These are phyloP conservation scores for Furculomyces boomerangus DNA, from an alignment of 371 early-diverging fungal species.

Conservation along the genomic window DNA sequence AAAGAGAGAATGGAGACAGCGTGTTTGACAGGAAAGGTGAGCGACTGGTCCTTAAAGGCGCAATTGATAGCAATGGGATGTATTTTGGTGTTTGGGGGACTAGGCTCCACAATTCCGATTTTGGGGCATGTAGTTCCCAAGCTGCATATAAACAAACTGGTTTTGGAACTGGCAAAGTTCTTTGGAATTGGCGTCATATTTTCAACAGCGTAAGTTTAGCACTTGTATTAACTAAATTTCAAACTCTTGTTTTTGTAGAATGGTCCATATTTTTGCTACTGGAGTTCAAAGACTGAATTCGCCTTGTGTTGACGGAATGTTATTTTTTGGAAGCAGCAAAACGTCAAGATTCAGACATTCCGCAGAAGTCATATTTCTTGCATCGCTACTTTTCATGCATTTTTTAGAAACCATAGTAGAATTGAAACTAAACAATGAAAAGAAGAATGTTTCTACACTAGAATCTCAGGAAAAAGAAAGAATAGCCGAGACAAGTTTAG, in stretches of 20 bases:
- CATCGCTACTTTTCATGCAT: constrained; percentile 1
- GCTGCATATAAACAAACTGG: constrained; percentile 14
- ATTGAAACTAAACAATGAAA: not conserved
- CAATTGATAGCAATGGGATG: constrained; percentile 28
- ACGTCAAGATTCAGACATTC: not conserved
- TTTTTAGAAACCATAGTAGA: not conserved
- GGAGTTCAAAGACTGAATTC: not conserved
- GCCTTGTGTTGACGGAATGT: not conserved
- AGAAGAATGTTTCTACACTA: not conserved
- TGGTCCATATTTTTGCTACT: constrained; percentile 1
- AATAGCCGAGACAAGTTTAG: too few species aligned
- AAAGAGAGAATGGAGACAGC: too few species aligned
- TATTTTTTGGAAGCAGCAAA: not conserved
- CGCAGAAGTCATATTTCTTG: not conserved
- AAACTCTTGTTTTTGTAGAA: not conserved
- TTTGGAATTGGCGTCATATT: constrained; percentile 67
- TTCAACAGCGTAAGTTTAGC: constrained; percentile 30
- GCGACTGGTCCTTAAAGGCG: not conserved
- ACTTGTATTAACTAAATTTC: not conserved
- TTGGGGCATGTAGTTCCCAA: constrained; percentile 9
- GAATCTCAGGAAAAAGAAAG: not conserved
- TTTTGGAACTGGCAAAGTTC: constrained; percentile 27
- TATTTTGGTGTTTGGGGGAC: constrained; percentile 24
- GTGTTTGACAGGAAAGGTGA: too few species aligned
- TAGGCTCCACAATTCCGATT: constrained; percentile 27